Evolutionary conservation across 2,329 filamentous ascomycete genomes (phyloP).

Genomic region (Paecilomyces fulvus): DNA sequence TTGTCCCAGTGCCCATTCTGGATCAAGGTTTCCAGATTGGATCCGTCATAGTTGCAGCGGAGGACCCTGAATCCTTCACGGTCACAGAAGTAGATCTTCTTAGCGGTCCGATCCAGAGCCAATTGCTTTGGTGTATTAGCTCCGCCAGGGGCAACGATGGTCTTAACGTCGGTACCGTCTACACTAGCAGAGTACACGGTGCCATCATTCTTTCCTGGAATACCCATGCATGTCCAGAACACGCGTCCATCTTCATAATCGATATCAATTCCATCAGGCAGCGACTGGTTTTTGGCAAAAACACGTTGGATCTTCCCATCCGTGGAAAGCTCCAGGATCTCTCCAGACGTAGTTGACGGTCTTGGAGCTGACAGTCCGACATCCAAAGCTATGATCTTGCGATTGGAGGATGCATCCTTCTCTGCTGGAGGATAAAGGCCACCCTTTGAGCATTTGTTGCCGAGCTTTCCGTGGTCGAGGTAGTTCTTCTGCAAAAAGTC

Average conservation of each 20-base stretch:
- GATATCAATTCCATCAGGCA: slow-evolving; percentile 38
- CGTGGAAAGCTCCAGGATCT: slow-evolving; percentile 11
- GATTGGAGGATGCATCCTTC: not conserved
- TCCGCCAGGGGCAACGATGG: slow-evolving; percentile 36
- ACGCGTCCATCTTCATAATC: slow-evolving; percentile 25
- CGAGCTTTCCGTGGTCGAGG: slow-evolving; percentile 40
- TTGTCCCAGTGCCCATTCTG: slow-evolving; percentile 21
- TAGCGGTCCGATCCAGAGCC: slow-evolving; percentile 14
- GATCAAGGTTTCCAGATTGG: slow-evolving; percentile 30
- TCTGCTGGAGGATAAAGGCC: not conserved
- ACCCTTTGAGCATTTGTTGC: slow-evolving; percentile 31
- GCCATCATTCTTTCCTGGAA: slow-evolving; percentile 33
- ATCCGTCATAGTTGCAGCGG: slow-evolving; percentile 28
- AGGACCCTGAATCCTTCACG: slow-evolving; percentile 35
- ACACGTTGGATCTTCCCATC: slow-evolving; percentile 10
- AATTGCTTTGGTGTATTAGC: slow-evolving; percentile 45
- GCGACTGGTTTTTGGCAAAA: not conserved
- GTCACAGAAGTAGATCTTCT: slow-evolving; percentile 36
- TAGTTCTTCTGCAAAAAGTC: slow-evolving; percentile 40
- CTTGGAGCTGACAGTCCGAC: slow-evolving; percentile 8
- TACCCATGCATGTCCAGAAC: slow-evolving; percentile 47
- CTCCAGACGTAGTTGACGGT: slow-evolving; percentile 8
- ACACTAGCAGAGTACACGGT: slow-evolving; percentile 39
- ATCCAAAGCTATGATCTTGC: not conserved
- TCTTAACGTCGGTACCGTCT: slow-evolving; percentile 40